Base-by-base conservation (phyloP, 352 stramenopile species). In the Phytophthora chlamydospora region DNA sequence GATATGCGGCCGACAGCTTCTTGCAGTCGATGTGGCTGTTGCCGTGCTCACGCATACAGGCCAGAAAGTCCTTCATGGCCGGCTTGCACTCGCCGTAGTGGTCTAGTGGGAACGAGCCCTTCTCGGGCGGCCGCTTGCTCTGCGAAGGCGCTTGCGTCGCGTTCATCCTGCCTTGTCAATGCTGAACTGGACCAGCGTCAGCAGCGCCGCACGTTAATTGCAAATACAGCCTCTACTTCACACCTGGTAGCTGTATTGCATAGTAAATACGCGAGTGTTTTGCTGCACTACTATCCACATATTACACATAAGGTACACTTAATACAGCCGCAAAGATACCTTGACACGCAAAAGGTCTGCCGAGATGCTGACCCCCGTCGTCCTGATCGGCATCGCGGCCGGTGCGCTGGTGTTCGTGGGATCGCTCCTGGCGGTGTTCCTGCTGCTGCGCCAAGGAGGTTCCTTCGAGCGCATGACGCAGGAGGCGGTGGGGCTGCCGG, bases 1-100 rank as follows among this genome's bases (percentile, higher is more conserved):
- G 70, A 33, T 97, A 97, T 9, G 71, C 58, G 66, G 93, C 91
- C 45, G 89, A 95, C 31, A 97, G 69, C 54, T 89, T 75, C 73
- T 96, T 96, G 87, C 90, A 97, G 36, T 94, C 82, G 57, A 96
- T 94, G 75, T 97, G 90, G 48, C 75, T 90, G 60, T 80, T 87
- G 17, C 85, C 60, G 50, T 97, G 72, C 51, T 91, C 74, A 29
- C 85, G 85, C 61, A 97, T 83, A 71, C 90, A 97, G 16, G 44
- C 62, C n/a, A 97, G 69, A 62, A 96, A 96, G 13, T 80, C 66
- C 83, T 93, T 85, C 87, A 96, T 97, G 9, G 76, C 74, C 3
- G 83, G 72, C 63, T 95, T 96, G 81, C 90, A 97, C 64, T 96
- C 90, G 57, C 86, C 85, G 34, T 95, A 90, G 70, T 97, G 90